These are phyloP conservation scores for Salvia rosmarinus DNA, from an alignment of 257 asterid species.

Conservation along the genomic window DNA sequence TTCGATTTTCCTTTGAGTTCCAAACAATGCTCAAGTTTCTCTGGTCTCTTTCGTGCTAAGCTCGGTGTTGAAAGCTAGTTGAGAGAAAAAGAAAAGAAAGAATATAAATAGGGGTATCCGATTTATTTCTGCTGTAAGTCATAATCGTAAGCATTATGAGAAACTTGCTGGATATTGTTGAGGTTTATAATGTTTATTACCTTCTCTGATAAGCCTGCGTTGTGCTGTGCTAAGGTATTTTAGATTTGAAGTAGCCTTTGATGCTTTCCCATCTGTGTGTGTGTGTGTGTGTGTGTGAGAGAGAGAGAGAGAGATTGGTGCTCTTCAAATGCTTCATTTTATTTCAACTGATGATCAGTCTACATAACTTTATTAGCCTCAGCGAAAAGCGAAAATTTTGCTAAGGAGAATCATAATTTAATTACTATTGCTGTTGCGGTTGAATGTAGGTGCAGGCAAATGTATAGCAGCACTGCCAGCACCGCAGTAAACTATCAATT, in stretches of 20 bases:
- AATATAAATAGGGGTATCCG: background rate
- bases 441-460: too few relatives aligned
- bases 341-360: too few relatives aligned
- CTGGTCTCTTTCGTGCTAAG: slow-evolving; percentile 1
- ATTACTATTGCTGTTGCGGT: too few relatives aligned
- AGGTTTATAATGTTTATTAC: background rate
- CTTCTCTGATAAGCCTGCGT: background rate
- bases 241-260: background rate
- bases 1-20: background rate
- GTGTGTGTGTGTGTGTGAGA: too few relatives aligned
- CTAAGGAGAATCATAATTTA: too few relatives aligned
- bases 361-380: too few relatives aligned
- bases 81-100: background rate
- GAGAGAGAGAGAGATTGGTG: too few relatives aligned
- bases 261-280: too few relatives aligned
- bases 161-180: background rate
- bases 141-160: background rate
- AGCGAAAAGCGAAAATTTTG: too few relatives aligned
- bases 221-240: background rate
- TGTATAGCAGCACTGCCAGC: too few relatives aligned
- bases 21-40: background rate
- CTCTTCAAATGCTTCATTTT: too few relatives aligned
- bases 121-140: slow-evolving; percentile 9
- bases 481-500: too few relatives aligned
- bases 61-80: slow-evolving; percentile 21